These are phyloP conservation scores for Pseudocercospora fijiensis DNA, from an alignment of 2,329 filamentous ascomycete species.

Conservation along the genomic window DNA sequence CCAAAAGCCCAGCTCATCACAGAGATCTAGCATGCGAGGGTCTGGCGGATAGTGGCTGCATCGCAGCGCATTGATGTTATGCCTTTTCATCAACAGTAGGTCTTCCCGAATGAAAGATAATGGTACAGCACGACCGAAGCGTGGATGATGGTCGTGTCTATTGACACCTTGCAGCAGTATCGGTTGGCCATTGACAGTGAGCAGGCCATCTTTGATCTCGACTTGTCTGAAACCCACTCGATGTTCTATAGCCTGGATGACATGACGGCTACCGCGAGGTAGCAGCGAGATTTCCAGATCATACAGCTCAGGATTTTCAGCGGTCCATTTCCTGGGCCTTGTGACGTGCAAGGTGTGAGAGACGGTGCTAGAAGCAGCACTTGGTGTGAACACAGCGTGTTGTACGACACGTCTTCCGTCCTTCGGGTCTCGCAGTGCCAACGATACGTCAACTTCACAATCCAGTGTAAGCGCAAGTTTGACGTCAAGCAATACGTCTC, in stretches of 20 bases:
- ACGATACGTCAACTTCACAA: not conserved
- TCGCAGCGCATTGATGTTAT: constrained; percentile 69
- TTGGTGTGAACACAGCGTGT: not conserved
- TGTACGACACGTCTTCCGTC: not conserved
- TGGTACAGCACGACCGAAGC: constrained; percentile 61
- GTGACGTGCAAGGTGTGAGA: constrained; percentile 40
- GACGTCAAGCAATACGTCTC: constrained; percentile 52
- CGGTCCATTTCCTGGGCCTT: constrained; percentile 64
- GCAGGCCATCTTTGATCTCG: constrained; percentile 58
- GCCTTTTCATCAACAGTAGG: constrained; percentile 63
- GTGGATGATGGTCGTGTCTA: constrained; percentile 67
- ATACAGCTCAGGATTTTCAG: constrained; percentile 65
- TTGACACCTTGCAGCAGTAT: constrained; percentile 64
- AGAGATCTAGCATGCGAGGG: constrained; percentile 57
- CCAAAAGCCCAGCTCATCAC: constrained; percentile 65
- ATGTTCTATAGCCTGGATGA: constrained; percentile 48
- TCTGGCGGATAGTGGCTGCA: constrained; percentile 66
- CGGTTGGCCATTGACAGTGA: constrained; percentile 61
- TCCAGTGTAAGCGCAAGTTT: constrained; percentile 39
- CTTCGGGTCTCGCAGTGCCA: constrained; percentile 25
- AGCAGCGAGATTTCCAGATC: constrained; percentile 41
- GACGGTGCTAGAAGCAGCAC: constrained; percentile 19
- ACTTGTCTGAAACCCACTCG: constrained; percentile 62
- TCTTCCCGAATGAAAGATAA: constrained; percentile 60
- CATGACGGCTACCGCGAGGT: constrained; percentile 16